Evolutionary conservation across 768 basidiomycete species (phyloP).

Genomic region (Calocybe gangraenosa): DNA sequence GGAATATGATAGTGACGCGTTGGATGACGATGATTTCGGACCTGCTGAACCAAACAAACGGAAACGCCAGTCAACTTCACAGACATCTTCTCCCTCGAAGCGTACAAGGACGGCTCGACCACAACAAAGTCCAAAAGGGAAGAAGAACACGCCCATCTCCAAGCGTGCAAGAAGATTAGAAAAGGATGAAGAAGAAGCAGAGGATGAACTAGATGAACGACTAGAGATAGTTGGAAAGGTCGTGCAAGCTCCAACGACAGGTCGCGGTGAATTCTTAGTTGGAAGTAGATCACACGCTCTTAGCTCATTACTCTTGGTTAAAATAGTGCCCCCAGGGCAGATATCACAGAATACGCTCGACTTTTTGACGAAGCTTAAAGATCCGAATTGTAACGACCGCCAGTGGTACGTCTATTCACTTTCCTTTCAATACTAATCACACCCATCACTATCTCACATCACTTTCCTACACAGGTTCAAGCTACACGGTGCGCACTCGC

Average conservation of each 20-base stretch:
- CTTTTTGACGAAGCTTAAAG: slow-evolving; percentile 66
- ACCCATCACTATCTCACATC: neutral
- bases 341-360: slow-evolving; percentile 83
- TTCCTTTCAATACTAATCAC: neutral
- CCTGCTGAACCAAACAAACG: slow-evolving; percentile 19
- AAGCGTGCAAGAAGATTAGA: slow-evolving; percentile 23
- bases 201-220: slow-evolving; percentile 52
- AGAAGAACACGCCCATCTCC: slow-evolving; percentile 20
- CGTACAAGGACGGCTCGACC: slow-evolving; percentile 23
- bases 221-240: slow-evolving; percentile 72
- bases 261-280: slow-evolving; percentile 76
- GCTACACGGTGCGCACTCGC: slow-evolving; percentile 56
- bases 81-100: too few species aligned
- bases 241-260: slow-evolving; percentile 77
- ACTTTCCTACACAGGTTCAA: slow-evolving; percentile 64
- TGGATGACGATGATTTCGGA: slow-evolving; percentile 30
- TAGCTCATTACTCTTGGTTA: neutral
- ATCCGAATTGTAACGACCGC: slow-evolving; percentile 79
- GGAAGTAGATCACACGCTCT: neutral
- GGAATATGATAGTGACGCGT: slow-evolving; percentile 23
- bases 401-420: slow-evolving; percentile 54
- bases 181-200: slow-evolving; percentile 37
- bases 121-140: slow-evolving; percentile 20
- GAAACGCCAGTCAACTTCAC: slow-evolving; percentile 12
- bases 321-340: slow-evolving; percentile 73